Evolutionary conservation across 2,329 filamentous ascomycete genomes (phyloP), one percentile per base, ranked within the genome.

Genomic region (Botryosphaeria dothidea): DNA sequence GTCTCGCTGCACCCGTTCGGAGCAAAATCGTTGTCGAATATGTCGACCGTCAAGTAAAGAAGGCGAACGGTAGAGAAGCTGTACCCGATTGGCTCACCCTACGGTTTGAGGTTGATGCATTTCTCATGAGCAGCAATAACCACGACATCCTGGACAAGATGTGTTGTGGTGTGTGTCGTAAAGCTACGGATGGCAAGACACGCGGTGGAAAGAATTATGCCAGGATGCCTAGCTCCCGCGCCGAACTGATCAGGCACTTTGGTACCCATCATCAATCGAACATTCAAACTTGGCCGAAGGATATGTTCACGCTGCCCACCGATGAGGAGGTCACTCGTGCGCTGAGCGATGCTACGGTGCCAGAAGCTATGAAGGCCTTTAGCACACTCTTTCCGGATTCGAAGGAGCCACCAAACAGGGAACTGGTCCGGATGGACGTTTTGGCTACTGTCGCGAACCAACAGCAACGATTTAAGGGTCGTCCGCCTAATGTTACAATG

Each of bases 21-120:
- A 72, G 71, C 51, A 68, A 68, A 34, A 70, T 75, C 29, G 69
- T 71, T 9, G 45, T 75, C 11, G 67, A 68, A 36, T 75, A 71
- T 52, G 72, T 71, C 5, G 48, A 60, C 15, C 63, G 48, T 3
- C 43, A 60, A 23, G 38, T 45, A 15, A 63, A 54, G 21, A 62
- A 66, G 3, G 58, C 49, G 6, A 61, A 62, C 23, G 54, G 57
- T 21, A 48, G 45, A 8, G 31, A 58, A 9, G 41, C 54, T 15
- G 48, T 43, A 1, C 63, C 46, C 1, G 63, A 65, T 19, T 62
- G 58, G 34, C 45, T 27, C 19, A 56, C 51, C 13, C 41, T 64
- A 4, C 62, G 62, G 8, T 64, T 57, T 21, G 62, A 64, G 13
- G 49, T 64, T 29, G 62, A 64, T 15, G 51, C 62, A 11, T 56